Evolutionary conservation across 257 asterid genomes (phyloP).

Genomic region (Capsicum chinense): DNA sequence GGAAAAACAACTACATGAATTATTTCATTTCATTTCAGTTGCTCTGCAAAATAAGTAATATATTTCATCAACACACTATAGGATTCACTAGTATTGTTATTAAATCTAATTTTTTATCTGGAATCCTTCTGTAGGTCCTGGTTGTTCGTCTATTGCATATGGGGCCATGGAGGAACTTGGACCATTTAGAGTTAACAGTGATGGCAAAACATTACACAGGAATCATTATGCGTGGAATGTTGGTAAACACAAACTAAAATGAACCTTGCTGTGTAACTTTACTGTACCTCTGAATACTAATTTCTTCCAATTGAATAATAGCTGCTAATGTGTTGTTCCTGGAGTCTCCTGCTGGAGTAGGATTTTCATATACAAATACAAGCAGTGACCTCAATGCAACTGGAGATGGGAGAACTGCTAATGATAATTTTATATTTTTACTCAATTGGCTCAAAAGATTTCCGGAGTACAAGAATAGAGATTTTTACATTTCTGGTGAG

Average conservation of each 20-base stretch:
- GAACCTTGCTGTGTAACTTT: no score
- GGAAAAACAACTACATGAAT: no score
- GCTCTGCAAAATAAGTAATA: no score
- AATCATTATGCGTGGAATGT: constrained; percentile 50
- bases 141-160: constrained; percentile 52
- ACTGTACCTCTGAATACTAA: neutral
- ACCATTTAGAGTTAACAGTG: constrained; percentile 49
- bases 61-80: no score
- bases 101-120: no score
- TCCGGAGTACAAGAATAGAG: constrained; percentile 45
- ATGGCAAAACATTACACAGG: constrained; percentile 43
- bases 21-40: no score
- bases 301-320: constrained; percentile 11
- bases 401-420: constrained; percentile 43
- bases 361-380: constrained; percentile 58
- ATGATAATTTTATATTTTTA: constrained; percentile 46
- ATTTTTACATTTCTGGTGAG: constrained; percentile 50
- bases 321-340: constrained; percentile 53
- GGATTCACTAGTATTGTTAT: no score
- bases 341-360: constrained; percentile 57
- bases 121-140: constrained; percentile 43
- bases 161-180: constrained; percentile 57
- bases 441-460: constrained; percentile 56
- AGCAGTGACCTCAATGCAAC: constrained; percentile 36
- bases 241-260: constrained; percentile 25